Base-by-base conservation (phyloP, 108 stramenopile species). In the Fragilaria crotonensis region DNA sequence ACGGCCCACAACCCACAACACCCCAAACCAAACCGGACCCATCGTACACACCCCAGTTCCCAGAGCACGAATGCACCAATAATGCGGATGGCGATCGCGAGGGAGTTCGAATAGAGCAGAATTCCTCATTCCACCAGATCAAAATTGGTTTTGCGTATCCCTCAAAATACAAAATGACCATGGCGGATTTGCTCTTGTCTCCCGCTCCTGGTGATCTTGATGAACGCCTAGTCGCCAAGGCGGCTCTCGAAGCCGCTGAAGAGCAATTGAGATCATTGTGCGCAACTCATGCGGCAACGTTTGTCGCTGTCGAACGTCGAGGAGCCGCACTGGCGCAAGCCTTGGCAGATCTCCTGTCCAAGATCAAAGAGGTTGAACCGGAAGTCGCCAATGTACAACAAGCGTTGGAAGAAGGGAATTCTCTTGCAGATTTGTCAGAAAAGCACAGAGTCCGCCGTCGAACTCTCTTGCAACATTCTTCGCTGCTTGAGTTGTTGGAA, bases 241-340 rank as follows among this genome's bases (percentile, higher is more conserved):
- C 84, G 9, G 82, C 81, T 28, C 57, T 84, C 27, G 71, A 83
- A 25, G 72, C 84, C 7, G 81, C 86, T 32, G 82, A 87, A 57
- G 89, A 87, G 59, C 77, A 73, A 60, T 73, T 86, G 56, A 78
- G 73, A 47, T 70, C 78, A 7, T 66, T 91, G 30, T 83, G 82
- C 66, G 84, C 86, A n/a, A 63, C 77, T 25, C 75, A 87, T 64
- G 89, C 85, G 7, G 76, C 79, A 29, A 82, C 85, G 19, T 91
- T 91, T 73, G 89, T 87, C 14, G 67, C 80, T 17, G 89, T 87
- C 54, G 85, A 91, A 60, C 84, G 86, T n/a, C 81, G 89, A 17
- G 78, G 84, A 17, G 67, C 63, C 9, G 71, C 81, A 0, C 44
- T 91, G 57, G 72, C 76, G 36, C 32, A 56, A 47, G 63, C 89